phyloP scores from a whole-genome alignment of 2,329 filamentous ascomycete genomes.

The Aspergillus quadricinctus region DNA sequence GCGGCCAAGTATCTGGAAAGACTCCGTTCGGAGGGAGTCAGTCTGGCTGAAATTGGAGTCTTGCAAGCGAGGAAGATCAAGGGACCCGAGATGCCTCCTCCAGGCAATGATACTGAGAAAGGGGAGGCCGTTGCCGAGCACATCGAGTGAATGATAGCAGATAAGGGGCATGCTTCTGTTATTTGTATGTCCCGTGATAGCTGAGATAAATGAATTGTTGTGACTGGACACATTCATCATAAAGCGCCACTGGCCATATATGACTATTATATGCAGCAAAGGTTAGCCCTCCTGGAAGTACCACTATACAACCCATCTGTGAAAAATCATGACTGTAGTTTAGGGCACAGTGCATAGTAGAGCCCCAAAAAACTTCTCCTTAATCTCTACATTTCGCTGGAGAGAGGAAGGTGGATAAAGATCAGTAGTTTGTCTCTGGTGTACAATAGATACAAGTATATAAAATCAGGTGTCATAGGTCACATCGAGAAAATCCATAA shows the following conservation, averaged over 20 bases:
- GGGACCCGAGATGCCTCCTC: background rate
- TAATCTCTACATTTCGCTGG: no score
- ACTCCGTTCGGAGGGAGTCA: background rate
- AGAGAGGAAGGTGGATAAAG: background rate
- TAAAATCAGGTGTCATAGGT: no score
- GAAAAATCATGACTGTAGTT: no score
- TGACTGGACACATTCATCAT: no score
- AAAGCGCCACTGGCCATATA: no score
- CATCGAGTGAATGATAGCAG: background rate
- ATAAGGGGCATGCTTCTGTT: background rate
- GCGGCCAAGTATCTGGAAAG: constrained; percentile 3
- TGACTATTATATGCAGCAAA: no score
- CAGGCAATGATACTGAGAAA: background rate
- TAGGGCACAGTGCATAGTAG: no score
- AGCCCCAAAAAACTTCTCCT: no score
- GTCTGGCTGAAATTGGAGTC: background rate
- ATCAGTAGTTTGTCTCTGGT: background rate
- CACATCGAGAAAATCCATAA: background rate
- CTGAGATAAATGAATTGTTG: no score
- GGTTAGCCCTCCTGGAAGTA: no score
- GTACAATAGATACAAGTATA: background rate
- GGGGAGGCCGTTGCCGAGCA: background rate
- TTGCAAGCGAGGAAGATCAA: background rate
- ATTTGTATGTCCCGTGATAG: background rate
- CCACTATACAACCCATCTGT: no score